Conservation (phyloP, 495 filamentous ascomycete genomes). For the Recurvomyces mirabilis region DNA sequence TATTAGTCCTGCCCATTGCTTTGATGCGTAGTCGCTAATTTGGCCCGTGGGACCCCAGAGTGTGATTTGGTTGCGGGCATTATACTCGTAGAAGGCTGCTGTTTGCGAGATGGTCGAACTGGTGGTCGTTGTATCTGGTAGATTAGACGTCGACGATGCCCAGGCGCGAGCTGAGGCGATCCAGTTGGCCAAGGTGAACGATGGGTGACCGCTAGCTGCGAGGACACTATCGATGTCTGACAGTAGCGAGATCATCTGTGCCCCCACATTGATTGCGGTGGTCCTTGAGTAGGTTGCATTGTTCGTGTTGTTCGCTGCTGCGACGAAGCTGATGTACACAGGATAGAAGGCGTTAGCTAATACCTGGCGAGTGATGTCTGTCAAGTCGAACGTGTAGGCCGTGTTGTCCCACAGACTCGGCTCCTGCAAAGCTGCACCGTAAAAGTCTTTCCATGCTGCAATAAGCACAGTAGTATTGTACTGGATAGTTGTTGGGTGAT, state of each 20-base stretch:
- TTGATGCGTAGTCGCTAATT: conserved; percentile 42
- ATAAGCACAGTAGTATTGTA: conserved; percentile 36
- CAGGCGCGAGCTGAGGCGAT: conserved; percentile 33
- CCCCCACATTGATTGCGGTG: conserved; percentile 22
- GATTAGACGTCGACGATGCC: conserved; percentile 10
- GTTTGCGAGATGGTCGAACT: not conserved
- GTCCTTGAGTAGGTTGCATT: conserved; percentile 11
- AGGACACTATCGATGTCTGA: conserved; percentile 36
- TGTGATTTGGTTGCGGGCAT: conserved; percentile 44
- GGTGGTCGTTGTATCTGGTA: conserved; percentile 17
- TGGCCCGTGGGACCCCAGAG: conserved; percentile 43
- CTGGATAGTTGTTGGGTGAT: conserved; percentile 34
- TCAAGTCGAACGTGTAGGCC: conserved; percentile 39
- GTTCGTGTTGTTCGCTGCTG: conserved; percentile 27
- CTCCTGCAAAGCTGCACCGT: conserved; percentile 30
- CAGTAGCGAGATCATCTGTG: conserved; percentile 30
- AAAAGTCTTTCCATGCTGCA: conserved; percentile 34
- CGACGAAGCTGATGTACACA: conserved; percentile 32
- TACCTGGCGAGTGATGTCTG: conserved; percentile 39
- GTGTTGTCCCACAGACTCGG: conserved; percentile 36
- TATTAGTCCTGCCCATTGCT: conserved; percentile 36
- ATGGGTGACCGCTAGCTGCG: conserved; percentile 28
- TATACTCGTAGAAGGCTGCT: conserved; percentile 37
- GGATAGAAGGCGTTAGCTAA: conserved; percentile 38
- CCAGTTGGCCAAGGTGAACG: conserved; percentile 39